Conservation (phyloP, 176 grass and related monocot species). For the Cocos nucifera region DNA sequence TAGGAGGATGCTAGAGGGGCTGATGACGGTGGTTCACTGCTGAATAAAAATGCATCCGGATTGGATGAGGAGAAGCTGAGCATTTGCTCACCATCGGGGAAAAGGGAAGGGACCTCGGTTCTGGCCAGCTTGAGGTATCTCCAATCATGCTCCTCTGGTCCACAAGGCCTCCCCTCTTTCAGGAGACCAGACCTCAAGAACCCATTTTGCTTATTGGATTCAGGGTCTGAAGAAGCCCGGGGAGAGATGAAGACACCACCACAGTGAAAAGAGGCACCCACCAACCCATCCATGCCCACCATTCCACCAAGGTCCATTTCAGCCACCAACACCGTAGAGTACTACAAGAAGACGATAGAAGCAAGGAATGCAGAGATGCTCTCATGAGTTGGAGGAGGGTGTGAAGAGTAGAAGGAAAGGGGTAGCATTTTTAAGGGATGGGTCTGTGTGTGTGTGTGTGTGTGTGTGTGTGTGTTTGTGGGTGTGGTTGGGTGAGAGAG, state of each 20-base stretch:
- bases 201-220: neutral
- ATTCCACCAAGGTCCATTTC: constrained; percentile 3
- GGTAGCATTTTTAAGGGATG: no score
- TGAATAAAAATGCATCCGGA: neutral
- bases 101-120: neutral
- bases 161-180: no score
- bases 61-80: neutral
- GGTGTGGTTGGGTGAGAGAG: no score
- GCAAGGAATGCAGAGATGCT: no score
- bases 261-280: neutral
- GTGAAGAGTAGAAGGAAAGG: no score
- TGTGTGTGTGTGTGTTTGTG: no score
- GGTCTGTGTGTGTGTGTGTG: no score
- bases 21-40: no score
- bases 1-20: neutral
- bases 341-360: no score
- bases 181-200: neutral
- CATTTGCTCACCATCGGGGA: neutral
- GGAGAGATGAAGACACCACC: neutral
- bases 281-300: neutral
- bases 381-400: no score
- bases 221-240: neutral
- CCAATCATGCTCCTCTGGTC: neutral
- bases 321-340: neutral
- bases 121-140: constrained; percentile 2